A percentile compares a stretch with the other conserved stretches of the same genome.
phyloP scores from a whole-genome alignment of 2,329 filamentous ascomycete genomes.

The Aureobasidium sp. region DNA sequence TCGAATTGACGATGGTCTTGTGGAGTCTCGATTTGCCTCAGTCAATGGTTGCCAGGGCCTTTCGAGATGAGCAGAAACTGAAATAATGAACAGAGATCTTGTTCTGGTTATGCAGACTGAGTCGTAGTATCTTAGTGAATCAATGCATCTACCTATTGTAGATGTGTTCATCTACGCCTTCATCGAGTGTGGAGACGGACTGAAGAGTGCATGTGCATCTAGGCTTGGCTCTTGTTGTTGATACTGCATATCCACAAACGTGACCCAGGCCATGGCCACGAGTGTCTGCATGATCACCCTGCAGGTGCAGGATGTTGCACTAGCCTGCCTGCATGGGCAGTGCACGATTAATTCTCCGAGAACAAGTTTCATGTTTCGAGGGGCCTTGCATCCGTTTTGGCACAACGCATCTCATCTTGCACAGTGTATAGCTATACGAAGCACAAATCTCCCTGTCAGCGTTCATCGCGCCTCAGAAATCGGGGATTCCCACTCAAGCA shows the following conservation, averaged over 20 bases:
- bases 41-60: background rate
- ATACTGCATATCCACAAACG: background rate
- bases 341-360: conserved; percentile 14
- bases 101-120: background rate
- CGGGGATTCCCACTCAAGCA: background rate
- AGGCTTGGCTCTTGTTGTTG: background rate
- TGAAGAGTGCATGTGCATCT: background rate
- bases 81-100: conserved; percentile 1
- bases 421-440: background rate
- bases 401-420: background rate
- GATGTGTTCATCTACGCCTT: background rate
- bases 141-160: background rate
- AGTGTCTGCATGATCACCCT: background rate
- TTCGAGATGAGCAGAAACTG: background rate
- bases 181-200: too few species aligned
- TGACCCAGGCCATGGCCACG: background rate
- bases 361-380: background rate
- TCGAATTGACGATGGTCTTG: background rate
- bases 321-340: background rate
- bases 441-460: background rate
- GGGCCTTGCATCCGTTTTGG: background rate
- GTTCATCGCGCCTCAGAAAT: background rate
- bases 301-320: background rate
- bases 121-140: background rate
- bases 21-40: background rate